Evolutionary conservation across 2,329 filamentous ascomycete species (phyloP), one percentile per base, ranked within the genome.

Genomic region (Lecanoromycetidae sp.): DNA sequence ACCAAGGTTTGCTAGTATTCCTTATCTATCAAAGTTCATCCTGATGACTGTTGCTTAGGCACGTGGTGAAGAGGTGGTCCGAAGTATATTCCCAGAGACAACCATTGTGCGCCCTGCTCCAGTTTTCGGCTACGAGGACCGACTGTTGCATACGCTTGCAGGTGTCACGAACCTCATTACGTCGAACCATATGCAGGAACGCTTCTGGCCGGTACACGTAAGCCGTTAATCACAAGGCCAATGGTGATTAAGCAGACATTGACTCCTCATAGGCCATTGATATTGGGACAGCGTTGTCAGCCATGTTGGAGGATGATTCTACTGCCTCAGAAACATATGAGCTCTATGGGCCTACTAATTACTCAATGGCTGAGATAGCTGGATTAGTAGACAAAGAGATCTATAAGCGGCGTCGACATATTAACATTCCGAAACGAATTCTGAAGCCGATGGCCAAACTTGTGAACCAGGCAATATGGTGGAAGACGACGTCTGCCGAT

Each of bases 31-130:
- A 17, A 12, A 27, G 9, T 22, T 25, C 10, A n/a, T 17, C 5
- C n/a, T 29, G 30, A 26, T 27, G 6, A 32, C 5, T 8, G 34
- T 26, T 41, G 12, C 30, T 20, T 52, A 83, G 83, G 88, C 74
- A 51, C 77, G 74, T 60, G 84, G 84, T 56, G 91, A 98, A 70
- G 72, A 82, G 62, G 77, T 93, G 40, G 91, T 81, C 37, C 82
- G 90, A 53, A 79, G 76, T 58, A 88, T 96, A 62, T 98, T 87
- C 71, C 91, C 91, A 22, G 91, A 98, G 69, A 94, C 91, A 15
- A 98, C 91, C 37, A 87, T 98, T 57, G 91, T 98, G 55, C 80
- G 91, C 54, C 91, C 91, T 36, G 85, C 90, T 10, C 91, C 88
- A 44, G 77, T 94, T 66, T 98, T 94, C 62, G 91, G 91, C 29